Evolutionary conservation across 1,139 yeast genomes (phyloP).

Genomic region (Candida neerlandica): DNA sequence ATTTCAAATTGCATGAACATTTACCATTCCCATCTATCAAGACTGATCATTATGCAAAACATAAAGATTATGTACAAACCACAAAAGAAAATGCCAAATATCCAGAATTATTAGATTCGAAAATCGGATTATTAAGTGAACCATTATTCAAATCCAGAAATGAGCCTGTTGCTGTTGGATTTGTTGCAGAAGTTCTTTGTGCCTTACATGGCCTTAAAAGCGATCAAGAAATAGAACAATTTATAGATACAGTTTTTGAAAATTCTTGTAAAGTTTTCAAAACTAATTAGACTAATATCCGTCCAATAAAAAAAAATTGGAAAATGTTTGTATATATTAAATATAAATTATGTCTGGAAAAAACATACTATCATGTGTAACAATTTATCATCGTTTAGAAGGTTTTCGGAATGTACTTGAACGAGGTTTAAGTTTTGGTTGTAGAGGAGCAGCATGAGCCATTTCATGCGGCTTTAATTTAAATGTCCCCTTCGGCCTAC

Average conservation of each 20-base stretch:
- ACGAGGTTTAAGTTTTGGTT: not conserved
- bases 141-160: slow-evolving; percentile 82
- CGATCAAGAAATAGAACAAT: slow-evolving; percentile 48
- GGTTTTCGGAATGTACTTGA: not conserved
- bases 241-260: slow-evolving; percentile 64
- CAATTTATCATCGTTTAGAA: not conserved
- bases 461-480: slow-evolving; percentile 9
- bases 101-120: slow-evolving; percentile 12
- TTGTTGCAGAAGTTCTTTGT: slow-evolving; percentile 79
- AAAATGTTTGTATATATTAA: not conserved
- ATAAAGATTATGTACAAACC: slow-evolving; percentile 24
- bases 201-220: slow-evolving; percentile 45
- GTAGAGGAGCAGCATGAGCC: not conserved
- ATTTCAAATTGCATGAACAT: slow-evolving; percentile 38
- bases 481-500: slow-evolving; percentile 19
- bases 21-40: slow-evolving; percentile 67
- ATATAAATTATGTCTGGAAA: not conserved
- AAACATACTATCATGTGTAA: too few species aligned
- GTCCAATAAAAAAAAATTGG: too few species aligned
- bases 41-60: slow-evolving; percentile 57
- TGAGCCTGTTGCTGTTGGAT: slow-evolving; percentile 85
- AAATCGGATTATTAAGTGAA: slow-evolving; percentile 36
- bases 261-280: slow-evolving; percentile 65
- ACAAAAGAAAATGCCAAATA: slow-evolving; percentile 16
- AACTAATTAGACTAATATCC: slow-evolving; percentile 10